These are phyloP conservation scores for Drechslera avenae DNA, from an alignment of 2,329 filamentous ascomycete species.

Conservation along the genomic window DNA sequence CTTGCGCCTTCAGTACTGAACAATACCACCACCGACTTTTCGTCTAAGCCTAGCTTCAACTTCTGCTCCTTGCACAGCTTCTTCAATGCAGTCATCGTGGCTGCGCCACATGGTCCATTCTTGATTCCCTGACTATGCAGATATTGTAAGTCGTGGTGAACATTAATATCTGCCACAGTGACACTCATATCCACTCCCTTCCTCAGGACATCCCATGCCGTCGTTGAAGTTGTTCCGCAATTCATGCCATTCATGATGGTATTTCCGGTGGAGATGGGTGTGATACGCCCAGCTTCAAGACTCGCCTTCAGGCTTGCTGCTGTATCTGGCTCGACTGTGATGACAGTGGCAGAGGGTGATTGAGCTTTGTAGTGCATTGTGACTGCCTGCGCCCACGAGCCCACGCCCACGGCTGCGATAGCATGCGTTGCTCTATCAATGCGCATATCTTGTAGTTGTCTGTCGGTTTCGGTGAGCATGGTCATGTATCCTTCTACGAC, in stretches of 20 bases:
- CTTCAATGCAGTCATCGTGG: conserved; percentile 62
- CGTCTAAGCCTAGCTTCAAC: conserved; percentile 45
- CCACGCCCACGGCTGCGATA: conserved; percentile 72
- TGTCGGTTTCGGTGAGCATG: conserved; percentile 70
- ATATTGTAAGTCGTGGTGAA: conserved; percentile 63
- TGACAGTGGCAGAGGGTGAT: conserved; percentile 49
- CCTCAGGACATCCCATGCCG: conserved; percentile 66
- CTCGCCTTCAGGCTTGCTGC: conserved; percentile 63
- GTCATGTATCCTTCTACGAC: conserved; percentile 79
- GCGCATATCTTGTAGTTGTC: conserved; percentile 57
- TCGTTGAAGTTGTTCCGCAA: conserved; percentile 70
- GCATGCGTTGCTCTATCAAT: conserved; percentile 55
- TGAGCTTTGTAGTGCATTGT: conserved; percentile 65
- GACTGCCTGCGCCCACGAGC: conserved; percentile 73
- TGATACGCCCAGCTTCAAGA: conserved; percentile 55
- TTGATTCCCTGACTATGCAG: conserved; percentile 56
- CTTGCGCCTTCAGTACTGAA: conserved; percentile 68
- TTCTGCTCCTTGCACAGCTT: conserved; percentile 50
- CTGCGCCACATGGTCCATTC: conserved; percentile 68
- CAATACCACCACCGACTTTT: conserved; percentile 65
- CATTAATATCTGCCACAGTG: conserved; percentile 66
- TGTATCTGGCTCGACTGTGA: conserved; percentile 72
- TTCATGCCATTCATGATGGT: conserved; percentile 79
- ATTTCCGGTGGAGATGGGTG: conserved; percentile 59
- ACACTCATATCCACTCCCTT: conserved; percentile 65